Percentiles rank a stretch among this genome's conserved stretches.
phyloP scores from a whole-genome alignment of 192 early-diverging fungal genomes.

The Mortierella alpina region DNA sequence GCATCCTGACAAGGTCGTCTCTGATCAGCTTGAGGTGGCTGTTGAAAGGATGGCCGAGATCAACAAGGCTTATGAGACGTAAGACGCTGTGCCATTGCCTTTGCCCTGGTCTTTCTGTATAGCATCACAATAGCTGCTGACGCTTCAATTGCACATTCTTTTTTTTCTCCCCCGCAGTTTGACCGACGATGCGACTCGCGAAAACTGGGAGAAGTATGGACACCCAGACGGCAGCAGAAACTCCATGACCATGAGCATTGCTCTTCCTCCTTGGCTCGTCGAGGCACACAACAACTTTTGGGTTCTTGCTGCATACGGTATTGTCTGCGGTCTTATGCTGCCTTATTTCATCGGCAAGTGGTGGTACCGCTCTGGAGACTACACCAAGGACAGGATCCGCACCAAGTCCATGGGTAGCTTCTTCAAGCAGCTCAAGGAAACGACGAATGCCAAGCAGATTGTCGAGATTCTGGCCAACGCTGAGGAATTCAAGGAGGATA shows the following conservation, averaged over 20 bases:
- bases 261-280: slow-evolving; percentile 91
- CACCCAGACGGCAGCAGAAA: slow-evolving; percentile 90
- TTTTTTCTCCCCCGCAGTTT: slow-evolving; percentile 59
- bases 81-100: slow-evolving; percentile 18
- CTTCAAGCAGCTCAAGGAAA: slow-evolving; percentile 91
- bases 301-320: slow-evolving; percentile 87
- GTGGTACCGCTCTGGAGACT: slow-evolving; percentile 93
- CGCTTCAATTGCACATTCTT: not conserved
- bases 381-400: slow-evolving; percentile 91
- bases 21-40: slow-evolving; percentile 75
- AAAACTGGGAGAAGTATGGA: slow-evolving; percentile 95
- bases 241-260: slow-evolving; percentile 86
- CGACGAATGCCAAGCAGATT: slow-evolving; percentile 71
- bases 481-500: slow-evolving; percentile 76
- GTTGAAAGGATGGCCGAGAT: slow-evolving; percentile 86
- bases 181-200: slow-evolving; percentile 89
- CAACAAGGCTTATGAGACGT: slow-evolving; percentile 93
- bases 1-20: slow-evolving; percentile 83
- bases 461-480: slow-evolving; percentile 82
- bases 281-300: slow-evolving; percentile 85
- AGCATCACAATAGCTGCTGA: not conserved
- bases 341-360: slow-evolving; percentile 91
- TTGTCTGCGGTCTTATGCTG: slow-evolving; percentile 89
- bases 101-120: no score
- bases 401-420: slow-evolving; percentile 90